phyloP scores from a whole-genome alignment of 352 stramenopile genomes.

The Globisporangium apiculatum region DNA sequence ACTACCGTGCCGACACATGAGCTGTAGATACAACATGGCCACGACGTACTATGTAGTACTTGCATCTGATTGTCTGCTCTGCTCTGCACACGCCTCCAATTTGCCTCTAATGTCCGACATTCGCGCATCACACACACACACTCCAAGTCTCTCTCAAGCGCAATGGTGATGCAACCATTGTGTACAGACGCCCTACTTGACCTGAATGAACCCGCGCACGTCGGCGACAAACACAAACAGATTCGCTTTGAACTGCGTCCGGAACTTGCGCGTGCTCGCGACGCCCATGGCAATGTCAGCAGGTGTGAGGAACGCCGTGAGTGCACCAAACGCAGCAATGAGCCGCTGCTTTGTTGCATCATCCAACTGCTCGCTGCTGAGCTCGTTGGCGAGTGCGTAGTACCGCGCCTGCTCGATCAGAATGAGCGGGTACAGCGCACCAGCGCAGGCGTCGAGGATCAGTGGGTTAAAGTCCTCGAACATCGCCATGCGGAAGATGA shows the following conservation, averaged over 20 bases:
- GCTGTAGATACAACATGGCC: too few species aligned
- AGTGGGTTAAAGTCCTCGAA: slow-evolving; percentile 75
- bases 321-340: slow-evolving; percentile 46
- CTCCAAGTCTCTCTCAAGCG: too few species aligned
- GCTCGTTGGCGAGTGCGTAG: slow-evolving; percentile 54
- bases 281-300: slow-evolving; percentile 55
- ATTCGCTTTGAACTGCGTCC: slow-evolving; percentile 73
- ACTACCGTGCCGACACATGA: too few species aligned
- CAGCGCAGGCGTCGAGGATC: slow-evolving; percentile 63
- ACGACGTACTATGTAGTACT: too few species aligned
- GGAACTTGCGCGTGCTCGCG: slow-evolving; percentile 59
- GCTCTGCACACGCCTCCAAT: too few species aligned
- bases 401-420: slow-evolving; percentile 73
- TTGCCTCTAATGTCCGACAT: too few species aligned
- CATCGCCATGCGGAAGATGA: slow-evolving; percentile 73
- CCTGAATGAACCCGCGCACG: slow-evolving; percentile 75
- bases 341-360: slow-evolving; percentile 41
- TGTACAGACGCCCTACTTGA: slow-evolving; percentile 16
- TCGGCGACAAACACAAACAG: slow-evolving; percentile 77
- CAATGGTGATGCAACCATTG: too few species aligned
- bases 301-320: slow-evolving; percentile 60
- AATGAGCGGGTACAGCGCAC: slow-evolving; percentile 73
- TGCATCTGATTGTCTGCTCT: too few species aligned
- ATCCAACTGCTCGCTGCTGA: slow-evolving; percentile 49
- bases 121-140: too few species aligned